A percentile compares a stretch with the other conserved stretches of the same genome.
Conservation (phyloP, 2,329 filamentous ascomycete genomes). For the Pestalotiopsis sp. region DNA sequence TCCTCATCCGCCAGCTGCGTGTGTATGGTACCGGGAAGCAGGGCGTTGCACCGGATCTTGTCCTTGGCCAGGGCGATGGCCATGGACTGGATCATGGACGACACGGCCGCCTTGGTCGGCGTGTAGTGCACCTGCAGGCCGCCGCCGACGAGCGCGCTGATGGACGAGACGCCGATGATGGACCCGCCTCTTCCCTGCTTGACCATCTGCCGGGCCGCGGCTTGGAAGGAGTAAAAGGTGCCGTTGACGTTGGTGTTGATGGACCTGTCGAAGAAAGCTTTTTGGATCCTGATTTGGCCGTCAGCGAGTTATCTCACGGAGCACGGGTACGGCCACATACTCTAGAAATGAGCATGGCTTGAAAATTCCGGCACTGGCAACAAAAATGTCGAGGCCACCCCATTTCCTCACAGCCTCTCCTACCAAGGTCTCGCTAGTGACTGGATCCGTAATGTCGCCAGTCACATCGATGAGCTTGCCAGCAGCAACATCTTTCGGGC, state of each 20-base stretch:
- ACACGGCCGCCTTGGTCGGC: conserved; percentile 82
- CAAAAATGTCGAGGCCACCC: conserved; percentile 72
- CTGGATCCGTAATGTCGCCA: conserved; percentile 77
- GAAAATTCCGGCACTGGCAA: conserved; percentile 88
- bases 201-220: conserved; percentile 83
- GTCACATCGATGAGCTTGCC: conserved; percentile 67
- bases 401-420: conserved; percentile 63
- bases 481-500: conserved; percentile 43
- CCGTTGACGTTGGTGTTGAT: conserved; percentile 82
- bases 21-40: conserved; percentile 80
- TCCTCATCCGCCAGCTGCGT: conserved; percentile 87
- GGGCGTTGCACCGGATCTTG: conserved; percentile 78
- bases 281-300: conserved; percentile 57
- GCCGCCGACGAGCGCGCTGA: conserved; percentile 77
- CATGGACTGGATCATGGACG: conserved; percentile 81
- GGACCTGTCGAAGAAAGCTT: conserved; percentile 71
- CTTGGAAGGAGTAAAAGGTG: conserved; percentile 84
- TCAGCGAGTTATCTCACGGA: background rate
- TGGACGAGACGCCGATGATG: conserved; percentile 78
- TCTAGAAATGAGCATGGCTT: conserved; percentile 81
- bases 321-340: background rate
- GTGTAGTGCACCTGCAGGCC: conserved; percentile 84
- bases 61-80: conserved; percentile 79
- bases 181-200: conserved; percentile 71
- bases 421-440: conserved; percentile 72